Evolutionary conservation across 768 basidiomycete genomes (phyloP).

Genomic region (Rhizopogon roseolus): DNA sequence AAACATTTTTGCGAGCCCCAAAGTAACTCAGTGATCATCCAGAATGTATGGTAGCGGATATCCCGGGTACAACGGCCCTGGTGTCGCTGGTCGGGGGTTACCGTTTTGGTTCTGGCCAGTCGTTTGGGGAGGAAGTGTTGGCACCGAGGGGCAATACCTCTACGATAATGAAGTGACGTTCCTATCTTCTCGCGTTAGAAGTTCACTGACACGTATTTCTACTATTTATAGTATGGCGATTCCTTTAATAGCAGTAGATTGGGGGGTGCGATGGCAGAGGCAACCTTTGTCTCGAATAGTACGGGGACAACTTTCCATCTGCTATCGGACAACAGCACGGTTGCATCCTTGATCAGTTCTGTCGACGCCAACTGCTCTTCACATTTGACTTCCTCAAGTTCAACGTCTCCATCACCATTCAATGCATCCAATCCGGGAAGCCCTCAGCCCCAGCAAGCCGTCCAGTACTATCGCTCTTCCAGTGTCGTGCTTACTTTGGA

Average conservation of each 20-base stretch:
- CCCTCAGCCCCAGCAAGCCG: slow-evolving; percentile 44
- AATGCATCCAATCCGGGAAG: slow-evolving; percentile 20
- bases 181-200: neutral
- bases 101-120: slow-evolving; percentile 69
- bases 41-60: slow-evolving; percentile 65
- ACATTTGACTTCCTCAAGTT: slow-evolving; percentile 26
- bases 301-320: slow-evolving; percentile 40
- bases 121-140: slow-evolving; percentile 37
- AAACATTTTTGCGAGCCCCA: neutral
- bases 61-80: slow-evolving; percentile 41
- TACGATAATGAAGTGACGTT: slow-evolving; percentile 36
- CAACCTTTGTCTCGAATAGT: slow-evolving; percentile 35
- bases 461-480: slow-evolving; percentile 71
- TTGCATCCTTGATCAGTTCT: slow-evolving; percentile 36
- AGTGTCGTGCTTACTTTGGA: slow-evolving; percentile 58
- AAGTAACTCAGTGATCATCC: neutral
- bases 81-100: slow-evolving; percentile 47
- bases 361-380: slow-evolving; percentile 41
- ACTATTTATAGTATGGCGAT: slow-evolving; percentile 37
- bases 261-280: slow-evolving; percentile 39
- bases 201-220: slow-evolving; percentile 10
- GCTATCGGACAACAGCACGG: slow-evolving; percentile 44
- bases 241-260: slow-evolving; percentile 42
- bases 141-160: slow-evolving; percentile 27
- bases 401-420: slow-evolving; percentile 27